Evolutionary conservation across 257 asterid genomes (phyloP).

Genomic region (Mitragyna speciosa): DNA sequence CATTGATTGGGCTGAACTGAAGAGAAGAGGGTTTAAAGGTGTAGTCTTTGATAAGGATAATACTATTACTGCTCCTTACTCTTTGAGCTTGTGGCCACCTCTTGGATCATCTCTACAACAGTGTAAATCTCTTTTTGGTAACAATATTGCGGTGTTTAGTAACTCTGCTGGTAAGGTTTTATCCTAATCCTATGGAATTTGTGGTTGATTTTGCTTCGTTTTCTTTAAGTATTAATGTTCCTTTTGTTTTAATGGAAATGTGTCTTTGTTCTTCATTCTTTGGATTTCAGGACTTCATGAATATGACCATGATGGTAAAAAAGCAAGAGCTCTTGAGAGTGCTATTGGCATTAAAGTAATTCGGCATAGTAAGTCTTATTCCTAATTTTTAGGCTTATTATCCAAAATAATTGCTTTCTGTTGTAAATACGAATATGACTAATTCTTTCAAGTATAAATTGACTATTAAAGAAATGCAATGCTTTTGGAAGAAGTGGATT

Average conservation of each 20-base stretch:
- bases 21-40: conserved; percentile 79
- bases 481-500: background rate
- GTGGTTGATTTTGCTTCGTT: background rate
- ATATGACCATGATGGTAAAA: conserved; percentile 82
- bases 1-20: conserved; percentile 80
- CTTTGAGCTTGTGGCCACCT: conserved; percentile 85
- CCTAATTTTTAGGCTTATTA: background rate
- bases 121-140: conserved; percentile 76
- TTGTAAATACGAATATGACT: background rate
- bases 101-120: conserved; percentile 59
- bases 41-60: conserved; percentile 96
- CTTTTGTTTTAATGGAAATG: conserved; percentile 10
- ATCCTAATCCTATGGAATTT: background rate
- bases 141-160: conserved; percentile 76
- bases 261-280: background rate
- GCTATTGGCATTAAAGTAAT: conserved; percentile 84
- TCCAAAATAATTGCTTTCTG: background rate
- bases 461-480: background rate
- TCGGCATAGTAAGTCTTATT: conserved; percentile 59
- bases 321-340: conserved; percentile 71
- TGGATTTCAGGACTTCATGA: conserved; percentile 62
- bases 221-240: background rate
- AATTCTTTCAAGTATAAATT: background rate
- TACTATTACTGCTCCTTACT: conserved; percentile 84
- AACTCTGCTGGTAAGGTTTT: conserved; percentile 78